Conservation (phyloP, 305 asterid genomes). For the Fraxinus albicans region DNA sequence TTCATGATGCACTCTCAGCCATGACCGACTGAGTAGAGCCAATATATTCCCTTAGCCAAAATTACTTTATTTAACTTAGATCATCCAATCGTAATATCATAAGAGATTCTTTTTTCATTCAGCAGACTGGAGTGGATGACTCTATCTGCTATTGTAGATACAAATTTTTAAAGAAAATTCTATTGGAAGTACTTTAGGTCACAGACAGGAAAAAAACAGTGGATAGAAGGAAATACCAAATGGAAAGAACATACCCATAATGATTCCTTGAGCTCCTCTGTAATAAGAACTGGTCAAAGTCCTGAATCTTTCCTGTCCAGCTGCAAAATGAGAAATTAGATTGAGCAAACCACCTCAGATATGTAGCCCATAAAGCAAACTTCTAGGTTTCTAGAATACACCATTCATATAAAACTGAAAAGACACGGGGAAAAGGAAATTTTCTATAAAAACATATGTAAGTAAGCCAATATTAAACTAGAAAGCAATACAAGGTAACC, state of each 20-base stretch:
- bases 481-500: background rate
- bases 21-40: background rate
- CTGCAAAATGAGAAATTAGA: slow-evolving; percentile 32
- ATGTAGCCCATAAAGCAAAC: slow-evolving; percentile 8
- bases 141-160: background rate
- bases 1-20: background rate
- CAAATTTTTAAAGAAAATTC: background rate
- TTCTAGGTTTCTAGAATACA: slow-evolving; percentile 2
- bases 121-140: background rate
- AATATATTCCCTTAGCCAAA: background rate
- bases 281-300: slow-evolving; percentile 54
- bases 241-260: slow-evolving; percentile 41
- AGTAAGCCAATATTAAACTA: background rate
- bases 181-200: background rate
- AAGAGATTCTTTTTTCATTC: background rate
- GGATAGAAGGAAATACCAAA: background rate
- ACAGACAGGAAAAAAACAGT: background rate
- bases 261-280: slow-evolving; percentile 62
- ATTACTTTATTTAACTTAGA: background rate
- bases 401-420: background rate
- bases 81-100: background rate
- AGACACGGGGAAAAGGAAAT: background rate
- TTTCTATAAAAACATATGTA: background rate
- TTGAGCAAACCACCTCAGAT: background rate
- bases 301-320: slow-evolving; percentile 63